Percentiles rank a stretch among this genome's conserved stretches.
Evolutionary conservation across 495 filamentous ascomycete species (phyloP).

Genomic region (Tuber magnatum): DNA sequence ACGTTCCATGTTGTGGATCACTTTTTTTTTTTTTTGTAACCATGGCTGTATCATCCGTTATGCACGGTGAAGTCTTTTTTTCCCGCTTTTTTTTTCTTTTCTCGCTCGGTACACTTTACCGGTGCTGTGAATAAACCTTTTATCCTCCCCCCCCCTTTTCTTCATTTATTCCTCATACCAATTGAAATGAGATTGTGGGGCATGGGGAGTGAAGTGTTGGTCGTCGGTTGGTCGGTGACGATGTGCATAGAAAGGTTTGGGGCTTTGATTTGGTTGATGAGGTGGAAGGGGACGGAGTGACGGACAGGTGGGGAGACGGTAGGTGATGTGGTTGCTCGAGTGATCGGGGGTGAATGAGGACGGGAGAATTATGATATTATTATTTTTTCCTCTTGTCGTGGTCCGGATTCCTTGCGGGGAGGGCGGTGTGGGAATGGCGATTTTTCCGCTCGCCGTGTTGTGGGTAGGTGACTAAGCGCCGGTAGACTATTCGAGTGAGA

Average conservation of each 20-base stretch:
- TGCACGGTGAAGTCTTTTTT: slow-evolving; percentile 1
- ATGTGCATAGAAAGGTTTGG: neutral
- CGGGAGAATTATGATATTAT: neutral
- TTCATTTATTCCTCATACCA: neutral
- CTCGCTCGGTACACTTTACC: slow-evolving; percentile 10
- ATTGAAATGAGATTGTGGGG: neutral
- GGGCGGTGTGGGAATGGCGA: neutral
- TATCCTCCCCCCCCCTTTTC: neutral
- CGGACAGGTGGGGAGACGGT: no score
- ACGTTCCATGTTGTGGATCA: neutral
- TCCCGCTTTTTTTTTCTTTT: neutral
- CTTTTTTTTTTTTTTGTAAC: slow-evolving; percentile 12
- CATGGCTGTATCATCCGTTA: slow-evolving; percentile 3
- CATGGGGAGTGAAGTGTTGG: neutral
- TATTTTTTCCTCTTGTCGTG: neutral
- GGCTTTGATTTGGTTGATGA: neutral
- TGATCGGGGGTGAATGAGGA: slow-evolving; percentile 7
- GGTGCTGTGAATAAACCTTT: neutral
- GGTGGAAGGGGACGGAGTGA: neutral
- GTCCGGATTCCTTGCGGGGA: neutral
- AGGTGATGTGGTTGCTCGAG: slow-evolving; percentile 9
- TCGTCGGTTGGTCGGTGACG: neutral
- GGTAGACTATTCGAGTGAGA: neutral
- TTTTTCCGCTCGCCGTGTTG: neutral
- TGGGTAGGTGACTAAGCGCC: neutral